Evolutionary conservation across 768 basidiomycete genomes (phyloP).

Genomic region (Leccinum rimulosum): DNA sequence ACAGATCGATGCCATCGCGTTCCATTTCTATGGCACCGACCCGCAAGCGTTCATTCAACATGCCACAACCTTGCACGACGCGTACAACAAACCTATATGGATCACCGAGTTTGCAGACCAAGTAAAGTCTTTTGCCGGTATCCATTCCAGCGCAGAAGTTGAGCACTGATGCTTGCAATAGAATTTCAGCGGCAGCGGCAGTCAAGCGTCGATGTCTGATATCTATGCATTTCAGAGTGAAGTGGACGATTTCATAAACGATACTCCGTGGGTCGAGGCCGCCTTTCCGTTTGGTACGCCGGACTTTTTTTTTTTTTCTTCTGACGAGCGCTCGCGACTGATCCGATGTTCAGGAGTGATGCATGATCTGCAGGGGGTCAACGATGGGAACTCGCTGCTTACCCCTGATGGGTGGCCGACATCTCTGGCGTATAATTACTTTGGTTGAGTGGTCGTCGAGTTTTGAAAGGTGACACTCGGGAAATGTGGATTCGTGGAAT

Average conservation of each 20-base stretch:
- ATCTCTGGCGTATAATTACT: constrained; percentile 52
- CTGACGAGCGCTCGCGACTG: background rate
- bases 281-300: constrained; percentile 65
- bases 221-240: constrained; percentile 48
- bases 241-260: constrained; percentile 46
- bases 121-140: constrained; percentile 31
- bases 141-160: background rate
- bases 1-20: constrained; percentile 58
- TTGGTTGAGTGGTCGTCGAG: constrained; percentile 29
- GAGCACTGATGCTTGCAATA: constrained; percentile 21
- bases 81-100: constrained; percentile 49
- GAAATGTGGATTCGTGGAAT: background rate
- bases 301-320: constrained; percentile 1
- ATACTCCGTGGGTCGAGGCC: constrained; percentile 32
- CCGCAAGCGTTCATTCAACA: constrained; percentile 50
- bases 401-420: constrained; percentile 44
- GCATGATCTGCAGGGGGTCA: constrained; percentile 55
- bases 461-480: background rate
- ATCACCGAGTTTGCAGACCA: constrained; percentile 74
- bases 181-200: constrained; percentile 50
- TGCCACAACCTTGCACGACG: constrained; percentile 45
- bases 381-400: constrained; percentile 54
- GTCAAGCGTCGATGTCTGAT: constrained; percentile 39
- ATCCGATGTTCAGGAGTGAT: constrained; percentile 44
- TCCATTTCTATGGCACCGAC: constrained; percentile 71